Evolutionary conservation across 2,329 filamentous ascomycete genomes (phyloP).

Genomic region (Diaporthe sp.): DNA sequence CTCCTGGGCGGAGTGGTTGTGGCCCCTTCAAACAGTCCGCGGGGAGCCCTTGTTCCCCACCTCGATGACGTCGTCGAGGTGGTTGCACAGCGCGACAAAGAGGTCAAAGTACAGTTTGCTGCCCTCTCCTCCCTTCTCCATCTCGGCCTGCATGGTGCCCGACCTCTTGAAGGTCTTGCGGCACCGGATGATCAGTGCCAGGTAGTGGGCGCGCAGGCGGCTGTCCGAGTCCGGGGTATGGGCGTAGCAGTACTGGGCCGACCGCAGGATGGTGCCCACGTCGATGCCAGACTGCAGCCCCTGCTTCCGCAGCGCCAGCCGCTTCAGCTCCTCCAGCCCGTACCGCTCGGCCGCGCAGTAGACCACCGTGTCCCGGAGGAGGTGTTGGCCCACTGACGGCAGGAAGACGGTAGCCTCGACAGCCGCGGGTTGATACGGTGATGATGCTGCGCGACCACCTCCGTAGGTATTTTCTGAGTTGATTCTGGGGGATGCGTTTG

Average conservation of each 20-base stretch:
- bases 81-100: conserved; percentile 98
- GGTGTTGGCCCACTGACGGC: conserved; percentile 78
- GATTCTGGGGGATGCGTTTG: conserved; percentile 66
- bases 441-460: conserved; percentile 59
- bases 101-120: conserved; percentile 97
- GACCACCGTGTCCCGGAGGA: conserved; percentile 93
- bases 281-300: conserved; percentile 94
- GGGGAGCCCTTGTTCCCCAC: conserved; percentile 78
- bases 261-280: conserved; percentile 90
- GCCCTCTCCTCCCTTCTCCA: conserved; percentile 84
- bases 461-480: conserved; percentile 52
- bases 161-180: conserved; percentile 98
- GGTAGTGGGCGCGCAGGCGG: conserved; percentile 94
- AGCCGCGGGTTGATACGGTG: conserved; percentile 70
- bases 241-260: conserved; percentile 94
- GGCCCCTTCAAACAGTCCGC: conserved; percentile 65
- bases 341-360: conserved; percentile 95
- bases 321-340: conserved; percentile 92
- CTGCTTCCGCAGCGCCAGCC: conserved; percentile 92
- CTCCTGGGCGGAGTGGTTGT: conserved; percentile 1
- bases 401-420: conserved; percentile 85
- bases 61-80: conserved; percentile 95
- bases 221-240: conserved; percentile 95
- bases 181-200: conserved; percentile 96
- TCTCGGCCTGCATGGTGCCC: conserved; percentile 98